Conservation (phyloP, 192 early-diverging fungal species). For the Backusella tuberculispora region DNA sequence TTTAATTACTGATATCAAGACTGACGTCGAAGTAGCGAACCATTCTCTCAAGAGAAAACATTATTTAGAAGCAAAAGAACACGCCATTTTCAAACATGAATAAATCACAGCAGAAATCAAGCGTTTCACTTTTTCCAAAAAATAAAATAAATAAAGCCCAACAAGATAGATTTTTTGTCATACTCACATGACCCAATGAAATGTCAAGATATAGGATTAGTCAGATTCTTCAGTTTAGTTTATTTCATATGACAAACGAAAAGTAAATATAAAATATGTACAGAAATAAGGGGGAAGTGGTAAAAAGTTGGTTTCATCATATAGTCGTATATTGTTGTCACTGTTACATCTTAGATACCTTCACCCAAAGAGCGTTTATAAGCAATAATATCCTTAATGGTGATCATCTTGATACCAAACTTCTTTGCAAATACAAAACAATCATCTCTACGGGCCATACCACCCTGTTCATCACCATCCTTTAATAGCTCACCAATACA, state of each 20-base stretch:
- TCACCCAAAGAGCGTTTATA: slow-evolving; percentile 51
- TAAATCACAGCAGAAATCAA: background rate
- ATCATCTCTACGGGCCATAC: slow-evolving; percentile 95
- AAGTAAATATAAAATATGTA: background rate
- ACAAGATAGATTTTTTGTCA: background rate
- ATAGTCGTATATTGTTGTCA: background rate
- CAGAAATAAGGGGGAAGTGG: background rate
- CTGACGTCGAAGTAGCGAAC: slow-evolving; percentile 81
- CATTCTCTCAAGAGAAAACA: slow-evolving; percentile 63
- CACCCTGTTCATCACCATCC: slow-evolving; percentile 74
- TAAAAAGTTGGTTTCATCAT: background rate
- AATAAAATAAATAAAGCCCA: background rate
- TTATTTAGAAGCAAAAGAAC: slow-evolving; percentile 45
- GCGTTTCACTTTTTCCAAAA: background rate
- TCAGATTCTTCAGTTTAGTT: background rate
- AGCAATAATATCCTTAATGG: slow-evolving; percentile 84
- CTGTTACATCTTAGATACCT: background rate
- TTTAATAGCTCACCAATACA: slow-evolving; percentile 95
- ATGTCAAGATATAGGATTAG: slow-evolving; percentile 5
- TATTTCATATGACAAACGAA: background rate
- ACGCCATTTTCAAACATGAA: background rate
- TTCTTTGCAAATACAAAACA: slow-evolving; percentile 83
- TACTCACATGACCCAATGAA: background rate
- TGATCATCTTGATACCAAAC: slow-evolving; percentile 86
- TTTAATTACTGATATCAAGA: slow-evolving; percentile 90